Percentiles rank a stretch among this genome's conserved stretches.
phyloP scores from a whole-genome alignment of 2,329 filamentous ascomycete species.

The Chalaropsis thielavioides region DNA sequence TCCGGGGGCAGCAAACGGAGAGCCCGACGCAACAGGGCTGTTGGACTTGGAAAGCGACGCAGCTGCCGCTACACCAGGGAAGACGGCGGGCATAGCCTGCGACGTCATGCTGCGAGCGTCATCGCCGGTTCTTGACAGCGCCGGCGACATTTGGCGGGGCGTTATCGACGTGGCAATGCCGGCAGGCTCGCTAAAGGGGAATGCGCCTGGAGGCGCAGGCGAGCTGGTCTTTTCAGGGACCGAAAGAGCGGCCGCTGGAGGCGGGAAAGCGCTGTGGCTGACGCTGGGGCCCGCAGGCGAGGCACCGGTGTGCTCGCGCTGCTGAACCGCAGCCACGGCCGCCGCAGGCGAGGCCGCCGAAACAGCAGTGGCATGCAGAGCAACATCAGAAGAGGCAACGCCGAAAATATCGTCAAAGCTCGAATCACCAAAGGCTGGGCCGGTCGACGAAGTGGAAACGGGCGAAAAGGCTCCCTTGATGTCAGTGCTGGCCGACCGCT shows the following conservation, averaged over 20 bases:
- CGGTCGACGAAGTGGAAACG: slow-evolving; percentile 29
- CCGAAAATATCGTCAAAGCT: slow-evolving; percentile 83
- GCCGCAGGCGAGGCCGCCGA: slow-evolving; percentile 31
- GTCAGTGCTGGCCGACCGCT: slow-evolving; percentile 48
- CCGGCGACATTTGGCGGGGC: slow-evolving; percentile 63
- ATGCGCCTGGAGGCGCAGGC: slow-evolving; percentile 24
- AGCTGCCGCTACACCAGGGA: slow-evolving; percentile 21
- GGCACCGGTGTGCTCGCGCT: slow-evolving; percentile 39
- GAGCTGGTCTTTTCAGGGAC: slow-evolving; percentile 10
- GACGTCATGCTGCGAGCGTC: slow-evolving; percentile 14
- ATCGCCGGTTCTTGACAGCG: slow-evolving; percentile 38
- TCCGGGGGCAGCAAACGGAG: slow-evolving; percentile 9
- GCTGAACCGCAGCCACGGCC: slow-evolving; percentile 26
- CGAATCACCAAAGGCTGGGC: slow-evolving; percentile 41
- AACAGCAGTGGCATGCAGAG: slow-evolving; percentile 42
- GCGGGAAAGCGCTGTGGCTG: slow-evolving; percentile 1
- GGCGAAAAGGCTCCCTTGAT: slow-evolving; percentile 37
- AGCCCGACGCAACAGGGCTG: slow-evolving; percentile 11
- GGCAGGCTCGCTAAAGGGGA: slow-evolving; percentile 43
- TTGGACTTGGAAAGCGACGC: slow-evolving; percentile 19
- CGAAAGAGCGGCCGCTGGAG: not conserved
- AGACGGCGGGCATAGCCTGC: slow-evolving; percentile 23
- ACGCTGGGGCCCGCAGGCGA: slow-evolving; percentile 32
- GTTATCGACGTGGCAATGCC: slow-evolving; percentile 38
- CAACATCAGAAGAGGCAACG: slow-evolving; percentile 27